phyloP scores from a whole-genome alignment of 805 yeast genomes.

The Myxozyma lipomycoides region DNA sequence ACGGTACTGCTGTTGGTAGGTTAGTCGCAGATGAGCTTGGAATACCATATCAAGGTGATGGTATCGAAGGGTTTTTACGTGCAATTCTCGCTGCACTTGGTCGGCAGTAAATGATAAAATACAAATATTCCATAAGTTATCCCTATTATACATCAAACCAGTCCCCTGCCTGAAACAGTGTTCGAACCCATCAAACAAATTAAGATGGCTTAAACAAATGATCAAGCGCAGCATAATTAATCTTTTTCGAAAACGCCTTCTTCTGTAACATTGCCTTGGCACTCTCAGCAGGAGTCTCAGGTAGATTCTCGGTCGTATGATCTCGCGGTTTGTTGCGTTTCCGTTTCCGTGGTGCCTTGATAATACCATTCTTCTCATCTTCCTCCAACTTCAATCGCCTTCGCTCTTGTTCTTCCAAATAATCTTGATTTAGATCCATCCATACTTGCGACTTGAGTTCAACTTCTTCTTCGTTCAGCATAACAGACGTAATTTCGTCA shows the following conservation, averaged over 20 bases:
- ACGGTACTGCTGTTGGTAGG: constrained; percentile 41
- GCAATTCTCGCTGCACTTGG: constrained; percentile 38
- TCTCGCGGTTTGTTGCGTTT: constrained; percentile 36
- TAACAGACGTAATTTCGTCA: constrained; percentile 61
- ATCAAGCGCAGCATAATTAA: constrained; percentile 79
- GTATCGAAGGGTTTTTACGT: constrained; percentile 47
- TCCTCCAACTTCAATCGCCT: constrained; percentile 81
- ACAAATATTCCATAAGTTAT: background rate
- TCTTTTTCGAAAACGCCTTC: constrained; percentile 78
- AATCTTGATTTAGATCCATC: constrained; percentile 87
- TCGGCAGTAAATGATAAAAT: background rate
- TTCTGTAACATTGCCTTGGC: constrained; percentile 73
- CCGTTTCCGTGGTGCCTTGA: constrained; percentile 47
- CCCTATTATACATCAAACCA: constrained; percentile 1
- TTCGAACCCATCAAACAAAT: too few species aligned
- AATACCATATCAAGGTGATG: constrained; percentile 53
- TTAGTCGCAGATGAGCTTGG: constrained; percentile 49
- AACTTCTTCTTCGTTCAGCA: constrained; percentile 56
- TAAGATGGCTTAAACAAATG: constrained; percentile 35
- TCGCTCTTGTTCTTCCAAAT: constrained; percentile 75
- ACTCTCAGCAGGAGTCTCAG: constrained; percentile 65
- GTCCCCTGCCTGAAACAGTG: too few species aligned
- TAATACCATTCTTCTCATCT: constrained; percentile 75
- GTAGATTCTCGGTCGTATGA: constrained; percentile 38
- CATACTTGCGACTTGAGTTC: constrained; percentile 76